Evolutionary conservation across 148 eudicot species (phyloP).

Genomic region (Rhododendron mucronatum): DNA sequence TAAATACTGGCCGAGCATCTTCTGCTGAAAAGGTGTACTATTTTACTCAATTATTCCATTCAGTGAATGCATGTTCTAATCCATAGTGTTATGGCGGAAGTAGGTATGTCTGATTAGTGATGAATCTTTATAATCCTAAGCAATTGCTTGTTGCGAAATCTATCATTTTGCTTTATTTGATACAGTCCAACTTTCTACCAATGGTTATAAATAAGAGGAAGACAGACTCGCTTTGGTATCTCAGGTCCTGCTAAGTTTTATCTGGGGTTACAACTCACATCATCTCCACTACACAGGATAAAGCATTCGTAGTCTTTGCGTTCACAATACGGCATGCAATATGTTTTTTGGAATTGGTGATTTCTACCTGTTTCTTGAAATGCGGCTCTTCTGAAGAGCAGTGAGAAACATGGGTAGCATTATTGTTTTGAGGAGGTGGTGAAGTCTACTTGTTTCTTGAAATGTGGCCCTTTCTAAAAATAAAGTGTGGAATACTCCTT

Average conservation of each 20-base stretch:
- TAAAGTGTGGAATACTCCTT: background rate
- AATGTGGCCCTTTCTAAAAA: background rate
- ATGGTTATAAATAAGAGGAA: background rate
- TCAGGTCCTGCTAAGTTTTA: background rate
- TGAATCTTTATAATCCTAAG: background rate
- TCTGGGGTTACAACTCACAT: background rate
- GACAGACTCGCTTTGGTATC: background rate
- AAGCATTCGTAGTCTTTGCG: background rate
- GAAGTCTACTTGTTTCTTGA: background rate
- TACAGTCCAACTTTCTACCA: background rate
- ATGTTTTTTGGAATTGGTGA: background rate
- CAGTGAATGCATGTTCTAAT: background rate
- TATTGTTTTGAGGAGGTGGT: background rate
- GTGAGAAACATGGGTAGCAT: background rate
- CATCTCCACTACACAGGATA: background rate
- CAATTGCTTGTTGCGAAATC: background rate
- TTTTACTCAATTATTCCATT: background rate
- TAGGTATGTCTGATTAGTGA: background rate
- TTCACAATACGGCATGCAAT: background rate
- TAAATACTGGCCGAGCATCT: conserved; percentile 81
- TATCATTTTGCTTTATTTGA: background rate
- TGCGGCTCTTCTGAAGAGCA: background rate
- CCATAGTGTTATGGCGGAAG: background rate
- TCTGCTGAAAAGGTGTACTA: conserved; percentile 78
- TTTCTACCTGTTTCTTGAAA: background rate